phyloP scores from a whole-genome alignment of 768 basidiomycete genomes.

The Auricularia sp. region DNA sequence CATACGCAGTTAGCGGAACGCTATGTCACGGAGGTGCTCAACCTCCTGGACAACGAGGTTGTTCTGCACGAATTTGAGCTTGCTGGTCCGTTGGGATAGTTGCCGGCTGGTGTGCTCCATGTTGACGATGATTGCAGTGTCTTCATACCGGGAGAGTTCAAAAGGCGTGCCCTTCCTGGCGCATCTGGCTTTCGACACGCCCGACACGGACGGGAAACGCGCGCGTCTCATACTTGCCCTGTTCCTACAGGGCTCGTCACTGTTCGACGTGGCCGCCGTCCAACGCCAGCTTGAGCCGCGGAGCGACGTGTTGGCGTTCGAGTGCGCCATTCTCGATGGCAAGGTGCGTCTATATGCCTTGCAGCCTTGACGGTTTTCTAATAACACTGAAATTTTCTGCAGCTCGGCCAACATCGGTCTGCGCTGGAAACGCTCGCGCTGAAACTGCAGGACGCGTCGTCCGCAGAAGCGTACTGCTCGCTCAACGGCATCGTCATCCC shows the following conservation, averaged over 20 bases:
- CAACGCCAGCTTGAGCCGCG: constrained; percentile 34
- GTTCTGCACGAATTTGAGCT: background rate
- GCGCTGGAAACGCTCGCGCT: constrained; percentile 62
- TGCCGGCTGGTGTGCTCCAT: background rate
- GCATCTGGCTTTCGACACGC: constrained; percentile 77
- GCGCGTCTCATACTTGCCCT: constrained; percentile 65
- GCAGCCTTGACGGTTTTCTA: constrained; percentile 1
- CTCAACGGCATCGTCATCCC: constrained; percentile 69
- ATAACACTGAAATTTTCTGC: no score
- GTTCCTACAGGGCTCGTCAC: constrained; percentile 65
- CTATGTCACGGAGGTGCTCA: constrained; percentile 45
- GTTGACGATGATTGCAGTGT: constrained; percentile 25
- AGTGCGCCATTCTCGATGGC: constrained; percentile 67
- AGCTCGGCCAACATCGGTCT: constrained; percentile 45
- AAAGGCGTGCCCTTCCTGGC: constrained; percentile 41
- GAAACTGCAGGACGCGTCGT: constrained; percentile 57
- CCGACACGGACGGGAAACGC: constrained; percentile 64
- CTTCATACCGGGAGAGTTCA: constrained; percentile 39
- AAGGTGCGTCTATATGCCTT: constrained; percentile 38
- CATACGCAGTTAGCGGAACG: constrained; percentile 55
- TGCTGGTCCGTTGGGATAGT: background rate
- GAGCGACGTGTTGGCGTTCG: constrained; percentile 52
- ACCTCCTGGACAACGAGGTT: constrained; percentile 29
- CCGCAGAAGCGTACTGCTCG: constrained; percentile 81
- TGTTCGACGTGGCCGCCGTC: constrained; percentile 49